Base-by-base conservation (phyloP, 352 stramenopile species). In the Pythium brachiatum region DNA sequence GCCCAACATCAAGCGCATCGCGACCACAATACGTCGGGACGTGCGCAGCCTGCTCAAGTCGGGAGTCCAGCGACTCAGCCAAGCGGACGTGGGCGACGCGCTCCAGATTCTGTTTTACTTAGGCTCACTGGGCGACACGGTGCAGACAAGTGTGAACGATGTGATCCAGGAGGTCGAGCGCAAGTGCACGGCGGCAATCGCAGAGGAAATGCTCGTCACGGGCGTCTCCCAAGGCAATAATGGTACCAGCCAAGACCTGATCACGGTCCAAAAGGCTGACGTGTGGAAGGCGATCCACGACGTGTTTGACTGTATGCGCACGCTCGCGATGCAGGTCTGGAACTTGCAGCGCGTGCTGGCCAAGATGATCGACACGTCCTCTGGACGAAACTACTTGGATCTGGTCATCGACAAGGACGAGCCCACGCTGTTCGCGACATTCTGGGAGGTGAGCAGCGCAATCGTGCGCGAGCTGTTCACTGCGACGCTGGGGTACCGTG, bases 291-390 rank as follows among this genome's bases (percentile, higher is more conserved):
- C 86, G 13, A 74, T 91, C 25, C 78, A 95, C 48, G 76, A 91
- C 51, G 73, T 94, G 1, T 90, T 95, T 63, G 80, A 93, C 36
- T 72, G 70, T 26, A 74, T 94, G 13, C 83, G 82, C 16, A 53
- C 72, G 0, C 75, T 90, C 60, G 83, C 85, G 20, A 60, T 95
- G 0, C 81, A 94, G 70, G 83, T 95, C 25, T 95, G 86, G 86
- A 93, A 92, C 66, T 60, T 95, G 26, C 79, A 95, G 70, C 84
- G 83, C n/a, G 85, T 94, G 39, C 74, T 95, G n/a, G 56, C 78
- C 7, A 93, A 94, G 66, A 89, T 93, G 78, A 38, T 78, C 16
- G 83, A 89, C 25, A 34, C 73, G n/a, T 48, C 50, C 25, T 75
- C 76, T 12, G 36, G 69, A 12, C 74, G 75, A 48, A 80, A 68